These are phyloP conservation scores for Trichoderma koningiopsis DNA, from an alignment of 2,329 filamentous ascomycete genomes.

Conservation along the genomic window DNA sequence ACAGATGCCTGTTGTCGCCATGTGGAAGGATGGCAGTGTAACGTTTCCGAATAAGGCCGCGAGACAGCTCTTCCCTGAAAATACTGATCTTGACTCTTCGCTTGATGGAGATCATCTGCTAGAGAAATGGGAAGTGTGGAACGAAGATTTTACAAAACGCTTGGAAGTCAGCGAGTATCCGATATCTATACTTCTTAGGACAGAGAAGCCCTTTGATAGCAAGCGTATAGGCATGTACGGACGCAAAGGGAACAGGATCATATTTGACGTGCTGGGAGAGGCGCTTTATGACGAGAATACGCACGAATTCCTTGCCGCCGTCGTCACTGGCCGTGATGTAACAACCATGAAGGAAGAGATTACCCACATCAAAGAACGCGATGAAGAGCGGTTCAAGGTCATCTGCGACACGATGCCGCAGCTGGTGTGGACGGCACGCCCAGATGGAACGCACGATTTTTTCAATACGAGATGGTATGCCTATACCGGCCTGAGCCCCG, in stretches of 20 bases:
- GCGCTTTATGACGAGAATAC: constrained; percentile 66
- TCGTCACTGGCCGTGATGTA: constrained; percentile 72
- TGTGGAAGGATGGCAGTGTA: constrained; percentile 79
- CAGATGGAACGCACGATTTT: constrained; percentile 69
- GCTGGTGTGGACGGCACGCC: constrained; percentile 72
- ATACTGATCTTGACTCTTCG: constrained; percentile 44
- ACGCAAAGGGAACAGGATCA: constrained; percentile 51
- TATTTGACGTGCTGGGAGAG: constrained; percentile 69
- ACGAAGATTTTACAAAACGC: constrained; percentile 64
- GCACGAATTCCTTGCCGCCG: constrained; percentile 72
- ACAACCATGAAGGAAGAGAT: constrained; percentile 71
- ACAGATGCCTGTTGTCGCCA: constrained; percentile 71
- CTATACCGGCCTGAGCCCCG: constrained; percentile 69
- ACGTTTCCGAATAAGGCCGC: constrained; percentile 72
- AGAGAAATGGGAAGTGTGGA: constrained; percentile 62
- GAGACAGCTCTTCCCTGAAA: constrained; percentile 51
- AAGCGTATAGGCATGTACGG: constrained; percentile 66
- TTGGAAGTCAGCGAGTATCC: constrained; percentile 65
- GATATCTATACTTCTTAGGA: constrained; percentile 64
- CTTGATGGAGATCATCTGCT: constrained; percentile 60
- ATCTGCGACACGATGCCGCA: constrained; percentile 76
- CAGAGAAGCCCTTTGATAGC: constrained; percentile 60
- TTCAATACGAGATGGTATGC: constrained; percentile 77
- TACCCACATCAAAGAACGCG: constrained; percentile 66
- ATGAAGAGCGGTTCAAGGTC: constrained; percentile 72